Evolutionary conservation across 192 early-diverging fungal genomes (phyloP).

Genomic region (Coemansia sp.): DNA sequence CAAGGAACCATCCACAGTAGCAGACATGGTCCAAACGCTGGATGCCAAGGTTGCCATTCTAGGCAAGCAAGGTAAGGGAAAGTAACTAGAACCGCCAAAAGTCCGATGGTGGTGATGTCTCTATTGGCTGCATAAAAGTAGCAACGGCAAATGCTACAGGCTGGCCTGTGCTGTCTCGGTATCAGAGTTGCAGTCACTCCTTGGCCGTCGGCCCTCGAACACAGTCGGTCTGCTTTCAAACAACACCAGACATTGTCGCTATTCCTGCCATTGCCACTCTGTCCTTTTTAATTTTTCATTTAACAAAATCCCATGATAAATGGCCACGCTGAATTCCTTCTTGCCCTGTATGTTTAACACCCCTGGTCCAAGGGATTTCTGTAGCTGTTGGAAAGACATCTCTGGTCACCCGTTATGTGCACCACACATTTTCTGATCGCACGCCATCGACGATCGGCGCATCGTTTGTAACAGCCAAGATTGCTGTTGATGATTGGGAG

Average conservation of each 20-base stretch:
- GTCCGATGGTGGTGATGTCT: background rate
- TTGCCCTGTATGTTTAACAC: too few relatives aligned
- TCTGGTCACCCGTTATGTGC: constrained; percentile 71
- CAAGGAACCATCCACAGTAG: background rate
- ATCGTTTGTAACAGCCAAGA: constrained; percentile 74
- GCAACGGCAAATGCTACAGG: background rate
- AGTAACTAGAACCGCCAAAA: background rate
- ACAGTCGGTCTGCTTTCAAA: too few relatives aligned
- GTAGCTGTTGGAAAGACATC: constrained; percentile 81
- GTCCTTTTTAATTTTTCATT: too few relatives aligned
- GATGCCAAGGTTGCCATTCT: constrained; percentile 77
- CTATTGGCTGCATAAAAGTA: background rate
- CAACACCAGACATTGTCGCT: too few relatives aligned
- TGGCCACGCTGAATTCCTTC: too few relatives aligned
- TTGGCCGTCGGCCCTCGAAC: too few relatives aligned
- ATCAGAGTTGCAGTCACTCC: too few relatives aligned
- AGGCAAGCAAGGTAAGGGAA: constrained; percentile 65
- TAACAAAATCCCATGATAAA: too few relatives aligned
- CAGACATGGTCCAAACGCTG: constrained; percentile 46
- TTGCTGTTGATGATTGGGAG: constrained; percentile 74
- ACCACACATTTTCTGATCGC: constrained; percentile 73
- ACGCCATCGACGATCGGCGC: constrained; percentile 77
- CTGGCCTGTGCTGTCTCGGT: too few relatives aligned
- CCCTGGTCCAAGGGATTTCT: background rate
- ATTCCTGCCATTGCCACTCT: too few relatives aligned